Conservation (phyloP, 2,329 filamentous ascomycete genomes). For the Sporothrix sp. region DNA sequence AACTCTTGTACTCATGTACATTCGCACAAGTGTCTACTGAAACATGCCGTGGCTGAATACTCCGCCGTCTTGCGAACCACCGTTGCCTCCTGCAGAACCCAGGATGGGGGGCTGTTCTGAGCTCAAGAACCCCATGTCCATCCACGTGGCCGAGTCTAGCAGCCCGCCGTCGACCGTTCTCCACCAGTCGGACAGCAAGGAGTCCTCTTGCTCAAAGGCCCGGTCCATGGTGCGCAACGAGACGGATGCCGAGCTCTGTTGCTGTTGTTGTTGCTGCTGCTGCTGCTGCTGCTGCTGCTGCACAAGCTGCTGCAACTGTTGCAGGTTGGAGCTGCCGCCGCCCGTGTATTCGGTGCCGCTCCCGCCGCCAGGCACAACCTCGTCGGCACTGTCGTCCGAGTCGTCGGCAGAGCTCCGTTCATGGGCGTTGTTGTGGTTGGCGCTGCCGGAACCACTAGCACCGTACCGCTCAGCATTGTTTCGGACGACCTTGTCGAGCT, state of each 20-base stretch:
- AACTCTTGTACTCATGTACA: too few species aligned
- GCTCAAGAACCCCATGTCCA: constrained; percentile 18
- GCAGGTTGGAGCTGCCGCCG: not conserved
- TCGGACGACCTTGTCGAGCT: constrained; percentile 17
- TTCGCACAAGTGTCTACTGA: not conserved
- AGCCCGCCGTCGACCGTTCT: constrained; percentile 15
- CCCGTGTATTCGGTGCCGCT: not conserved
- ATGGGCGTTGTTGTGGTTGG: not conserved
- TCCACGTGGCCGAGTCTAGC: constrained; percentile 17
- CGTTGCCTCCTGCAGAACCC: constrained; percentile 1
- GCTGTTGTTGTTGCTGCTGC: not conserved
- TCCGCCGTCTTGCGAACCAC: not conserved
- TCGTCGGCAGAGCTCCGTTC: not conserved
- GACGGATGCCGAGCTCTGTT: not conserved
- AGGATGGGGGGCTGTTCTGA: constrained; percentile 16
- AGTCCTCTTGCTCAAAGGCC: constrained; percentile 14
- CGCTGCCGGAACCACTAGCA: not conserved
- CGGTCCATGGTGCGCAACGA: constrained; percentile 1
- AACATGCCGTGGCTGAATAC: constrained; percentile 9
- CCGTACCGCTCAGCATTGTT: constrained; percentile 12
- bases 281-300: not conserved
- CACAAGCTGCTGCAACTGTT: not conserved
- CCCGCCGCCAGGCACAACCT: not conserved
- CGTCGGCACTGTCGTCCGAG: not conserved
- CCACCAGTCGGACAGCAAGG: constrained; percentile 18